phyloP scores from a whole-genome alignment of 192 early-diverging fungal genomes.

The Coemansia sp. region DNA sequence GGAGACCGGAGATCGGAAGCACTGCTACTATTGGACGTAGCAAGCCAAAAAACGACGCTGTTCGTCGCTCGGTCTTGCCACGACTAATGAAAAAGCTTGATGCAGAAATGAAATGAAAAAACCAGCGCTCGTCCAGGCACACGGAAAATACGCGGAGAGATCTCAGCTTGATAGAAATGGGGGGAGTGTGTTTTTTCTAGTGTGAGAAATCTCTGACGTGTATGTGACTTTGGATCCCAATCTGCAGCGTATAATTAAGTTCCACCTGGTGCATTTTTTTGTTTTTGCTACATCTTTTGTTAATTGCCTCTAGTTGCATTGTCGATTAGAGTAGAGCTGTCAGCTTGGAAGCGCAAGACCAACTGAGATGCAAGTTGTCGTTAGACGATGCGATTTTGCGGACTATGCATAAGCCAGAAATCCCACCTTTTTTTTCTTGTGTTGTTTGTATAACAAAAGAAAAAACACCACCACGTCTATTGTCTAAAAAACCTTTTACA shows the following conservation, averaged over 20 bases:
- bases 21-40: background rate
- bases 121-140: background rate
- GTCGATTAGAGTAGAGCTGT: too few relatives aligned
- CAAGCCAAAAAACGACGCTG: too few relatives aligned
- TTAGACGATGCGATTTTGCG: too few relatives aligned
- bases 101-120: too few relatives aligned
- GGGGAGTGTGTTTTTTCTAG: too few relatives aligned
- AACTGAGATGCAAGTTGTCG: too few relatives aligned
- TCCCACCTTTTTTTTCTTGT: conserved; percentile 1
- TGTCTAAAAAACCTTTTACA: too few relatives aligned
- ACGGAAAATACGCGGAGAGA: background rate
- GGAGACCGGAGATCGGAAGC: background rate
- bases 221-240: background rate
- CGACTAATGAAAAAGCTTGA: background rate
- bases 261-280: conserved; percentile 34
- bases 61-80: background rate
- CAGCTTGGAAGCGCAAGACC: background rate
- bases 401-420: background rate
- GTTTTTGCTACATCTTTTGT: background rate
- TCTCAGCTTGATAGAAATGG: too few relatives aligned
- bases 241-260: conserved; percentile 31
- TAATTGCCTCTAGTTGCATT: background rate
- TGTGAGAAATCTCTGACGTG: background rate
- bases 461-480: too few relatives aligned
- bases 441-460: too few relatives aligned